These are phyloP conservation scores for Plasmodium inui DNA, from an alignment of 169 alveolate species.

Conservation along the genomic window DNA sequence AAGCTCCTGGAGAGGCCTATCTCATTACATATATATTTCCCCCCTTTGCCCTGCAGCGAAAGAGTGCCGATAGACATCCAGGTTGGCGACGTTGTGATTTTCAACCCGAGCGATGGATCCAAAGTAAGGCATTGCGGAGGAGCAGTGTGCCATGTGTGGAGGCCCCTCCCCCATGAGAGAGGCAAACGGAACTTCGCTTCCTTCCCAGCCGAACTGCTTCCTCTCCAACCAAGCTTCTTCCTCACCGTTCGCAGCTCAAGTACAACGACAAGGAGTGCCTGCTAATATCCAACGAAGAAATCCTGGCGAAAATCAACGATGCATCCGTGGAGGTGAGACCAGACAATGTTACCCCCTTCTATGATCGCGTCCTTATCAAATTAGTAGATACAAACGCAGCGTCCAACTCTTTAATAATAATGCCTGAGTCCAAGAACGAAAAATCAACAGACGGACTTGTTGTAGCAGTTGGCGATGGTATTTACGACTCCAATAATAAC, in stretches of 20 bases:
- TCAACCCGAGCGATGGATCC: slow-evolving; percentile 74
- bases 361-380: slow-evolving; percentile 71
- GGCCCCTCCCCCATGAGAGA: background rate
- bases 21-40: background rate
- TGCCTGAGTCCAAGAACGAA: slow-evolving; percentile 62
- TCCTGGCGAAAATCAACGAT: slow-evolving; percentile 47
- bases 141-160: background rate
- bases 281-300: slow-evolving; percentile 67
- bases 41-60: slow-evolving; percentile 18
- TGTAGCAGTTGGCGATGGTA: slow-evolving; percentile 68
- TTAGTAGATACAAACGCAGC: slow-evolving; percentile 19
- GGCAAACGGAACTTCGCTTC: background rate
- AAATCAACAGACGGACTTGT: slow-evolving; percentile 52
- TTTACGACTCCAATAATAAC: slow-evolving; percentile 53
- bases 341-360: slow-evolving; percentile 44
- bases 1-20: background rate
- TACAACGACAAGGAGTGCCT: slow-evolving; percentile 71
- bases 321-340: slow-evolving; percentile 40
- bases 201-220: background rate
- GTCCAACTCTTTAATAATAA: slow-evolving; percentile 52
- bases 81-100: slow-evolving; percentile 60
- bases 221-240: background rate
- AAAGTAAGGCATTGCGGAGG: slow-evolving; percentile 17
- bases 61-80: slow-evolving; percentile 67
- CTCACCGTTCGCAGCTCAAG: slow-evolving; percentile 13